A percentile compares a stretch with the other conserved stretches of the same genome.
Conservation (phyloP, 108 stramenopile species). For the Cyclotella sp. region DNA sequence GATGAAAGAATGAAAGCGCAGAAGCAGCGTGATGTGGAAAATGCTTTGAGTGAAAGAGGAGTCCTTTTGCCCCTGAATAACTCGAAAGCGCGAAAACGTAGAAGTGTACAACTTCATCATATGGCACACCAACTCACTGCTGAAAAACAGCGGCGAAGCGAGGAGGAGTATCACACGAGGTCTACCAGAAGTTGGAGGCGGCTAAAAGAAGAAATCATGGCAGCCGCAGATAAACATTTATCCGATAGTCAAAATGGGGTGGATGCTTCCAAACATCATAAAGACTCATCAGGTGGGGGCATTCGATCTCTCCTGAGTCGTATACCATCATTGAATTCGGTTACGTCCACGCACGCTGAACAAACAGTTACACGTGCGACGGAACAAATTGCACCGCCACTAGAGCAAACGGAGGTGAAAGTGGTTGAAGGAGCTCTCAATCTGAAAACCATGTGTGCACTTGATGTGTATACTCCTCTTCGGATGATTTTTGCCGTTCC, state of each 20-base stretch:
- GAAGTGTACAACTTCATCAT: slow-evolving; percentile 1
- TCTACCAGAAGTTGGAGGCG: slow-evolving; percentile 44
- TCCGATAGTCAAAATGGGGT: not conserved
- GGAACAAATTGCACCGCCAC: slow-evolving; percentile 54
- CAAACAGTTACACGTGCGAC: not conserved
- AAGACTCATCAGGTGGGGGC: not conserved
- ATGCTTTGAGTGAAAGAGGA: slow-evolving; percentile 2
- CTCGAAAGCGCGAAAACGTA: not conserved
- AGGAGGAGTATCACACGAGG: slow-evolving; percentile 22
- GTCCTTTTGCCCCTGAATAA: not conserved
- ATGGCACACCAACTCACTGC: slow-evolving; percentile 31
- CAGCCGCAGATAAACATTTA: slow-evolving; percentile 39
- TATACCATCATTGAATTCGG: slow-evolving; percentile 7
- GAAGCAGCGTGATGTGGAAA: slow-evolving; percentile 28
- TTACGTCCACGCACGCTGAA: not conserved
- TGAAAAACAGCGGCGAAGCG: slow-evolving; percentile 21
- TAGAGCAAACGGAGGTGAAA: slow-evolving; percentile 52
- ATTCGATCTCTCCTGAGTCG: slow-evolving; percentile 3
- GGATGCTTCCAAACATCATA: not conserved
- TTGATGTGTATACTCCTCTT: slow-evolving; percentile 70
- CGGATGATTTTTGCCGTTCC: slow-evolving; percentile 56
- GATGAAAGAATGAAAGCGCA: slow-evolving; percentile 70
- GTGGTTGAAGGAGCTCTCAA: slow-evolving; percentile 62
- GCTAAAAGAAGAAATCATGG: slow-evolving; percentile 56
- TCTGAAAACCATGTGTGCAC: slow-evolving; percentile 65